A percentile compares a stretch with the other conserved stretches of the same genome.
phyloP scores from a whole-genome alignment of 805 yeast species.

The Metschnikowia proteae region DNA sequence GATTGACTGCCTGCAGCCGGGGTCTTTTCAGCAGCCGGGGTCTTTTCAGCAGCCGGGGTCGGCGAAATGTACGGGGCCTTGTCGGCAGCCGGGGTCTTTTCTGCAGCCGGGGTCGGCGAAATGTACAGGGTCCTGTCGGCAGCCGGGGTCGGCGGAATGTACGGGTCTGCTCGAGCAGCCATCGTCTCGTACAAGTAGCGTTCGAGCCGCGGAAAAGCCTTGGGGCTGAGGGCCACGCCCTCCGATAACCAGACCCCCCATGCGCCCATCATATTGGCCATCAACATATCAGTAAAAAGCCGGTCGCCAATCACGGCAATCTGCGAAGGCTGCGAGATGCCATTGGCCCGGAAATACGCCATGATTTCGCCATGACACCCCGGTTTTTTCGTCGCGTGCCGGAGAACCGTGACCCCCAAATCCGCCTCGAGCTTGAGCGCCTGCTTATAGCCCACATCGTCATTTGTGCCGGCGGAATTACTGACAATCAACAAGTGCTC shows the following conservation, averaged over 20 bases:
- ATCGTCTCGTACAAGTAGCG: constrained; percentile 32
- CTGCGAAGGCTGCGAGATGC: constrained; percentile 48
- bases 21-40: constrained; percentile 6
- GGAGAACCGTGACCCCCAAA: constrained; percentile 66
- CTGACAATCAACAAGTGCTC: constrained; percentile 72
- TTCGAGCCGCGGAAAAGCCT: constrained; percentile 52
- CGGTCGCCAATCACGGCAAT: constrained; percentile 90
- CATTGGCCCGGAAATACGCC: constrained; percentile 51
- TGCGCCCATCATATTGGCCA: constrained; percentile 93
- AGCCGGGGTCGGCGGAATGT: constrained; percentile 18
- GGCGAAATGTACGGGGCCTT: constrained; percentile 21
- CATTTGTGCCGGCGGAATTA: constrained; percentile 89
- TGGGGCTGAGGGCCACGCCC: constrained; percentile 62
- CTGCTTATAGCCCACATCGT: constrained; percentile 56
- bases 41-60: too few species aligned
- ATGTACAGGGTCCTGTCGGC: constrained; percentile 8
- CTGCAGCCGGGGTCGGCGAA: constrained; percentile 12
- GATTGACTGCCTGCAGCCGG: constrained; percentile 2
- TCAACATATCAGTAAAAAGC: constrained; percentile 81
- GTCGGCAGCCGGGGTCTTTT: constrained; percentile 12
- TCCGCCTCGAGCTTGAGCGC: constrained; percentile 59
- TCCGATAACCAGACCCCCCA: constrained; percentile 78
- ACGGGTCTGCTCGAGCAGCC: constrained; percentile 15
- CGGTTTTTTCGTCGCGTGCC: constrained; percentile 76
- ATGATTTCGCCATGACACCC: constrained; percentile 72